Base-by-base conservation (phyloP, 805 yeast genomes). In the Saccharomycopsis sp. region DNA sequence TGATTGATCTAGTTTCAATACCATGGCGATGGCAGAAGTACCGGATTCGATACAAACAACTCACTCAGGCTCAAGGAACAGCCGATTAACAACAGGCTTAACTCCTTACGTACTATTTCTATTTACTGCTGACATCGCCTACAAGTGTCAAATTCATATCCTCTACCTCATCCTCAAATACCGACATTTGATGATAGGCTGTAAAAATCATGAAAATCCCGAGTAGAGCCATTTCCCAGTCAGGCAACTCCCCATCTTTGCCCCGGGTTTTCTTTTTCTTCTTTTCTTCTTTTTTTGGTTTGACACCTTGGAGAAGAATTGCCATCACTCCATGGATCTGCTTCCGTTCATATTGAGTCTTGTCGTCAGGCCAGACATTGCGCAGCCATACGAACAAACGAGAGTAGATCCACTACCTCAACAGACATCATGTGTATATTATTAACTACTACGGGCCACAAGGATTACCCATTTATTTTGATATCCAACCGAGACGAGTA, bases 401-500 rank as follows among this genome's bases (percentile, higher is more conserved):
- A 37, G 12, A 46, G 20, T 12, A 18, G 12, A 16, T 8, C 50
- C 9, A 16, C 7, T 20, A 46, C 50, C 9, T 20, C 7, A 16
- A 46, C 50, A 12, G 9, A 46, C 16, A 54, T 15, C 15, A 91
- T 91, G 98, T 91, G 98, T 71, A 87, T 91, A 34, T 68, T 89
- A 18, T 65, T 90, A 40, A 79, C 87, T 0, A 79, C 95, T 1
- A 79, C 82, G 14, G 77, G 74, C 1, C 91, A 88, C 66, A 85
- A 87, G 0, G 81, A 86, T 20, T 92, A 83, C 64, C 88, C 95
- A 0, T 74, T 92, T 46, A 79, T 92, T 1, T 67, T 90, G 2
- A 72, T 89, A 2, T 89, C 97, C 2, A 92, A 92, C 67, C 71
- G 99, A 51, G 99, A 94, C 67, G 99, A 94, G 69, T 88, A 73